phyloP scores from a whole-genome alignment of 805 yeast species.

The Lachancea thermotolerans region DNA sequence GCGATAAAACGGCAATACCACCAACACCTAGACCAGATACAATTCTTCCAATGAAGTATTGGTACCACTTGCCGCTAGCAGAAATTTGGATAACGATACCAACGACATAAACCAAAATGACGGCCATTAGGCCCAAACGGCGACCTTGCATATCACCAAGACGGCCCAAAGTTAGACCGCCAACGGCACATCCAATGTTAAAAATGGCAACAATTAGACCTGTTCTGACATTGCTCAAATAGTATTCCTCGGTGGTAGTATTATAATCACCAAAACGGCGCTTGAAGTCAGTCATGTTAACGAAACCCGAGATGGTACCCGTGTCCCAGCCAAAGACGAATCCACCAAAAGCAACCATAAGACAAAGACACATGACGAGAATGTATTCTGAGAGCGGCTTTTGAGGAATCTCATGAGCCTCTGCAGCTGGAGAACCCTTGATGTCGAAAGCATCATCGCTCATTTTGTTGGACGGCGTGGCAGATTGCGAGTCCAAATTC shows the following conservation, averaged over 20 bases:
- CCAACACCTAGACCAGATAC: conserved; percentile 79
- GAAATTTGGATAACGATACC: conserved; percentile 67
- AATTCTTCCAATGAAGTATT: conserved; percentile 61
- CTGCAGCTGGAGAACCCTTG: conserved; percentile 4
- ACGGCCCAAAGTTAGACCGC: conserved; percentile 55
- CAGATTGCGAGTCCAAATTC: conserved; percentile 9
- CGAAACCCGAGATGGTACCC: conserved; percentile 73
- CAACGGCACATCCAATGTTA: conserved; percentile 72
- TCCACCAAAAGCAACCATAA: conserved; percentile 18
- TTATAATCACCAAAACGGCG: conserved; percentile 49
- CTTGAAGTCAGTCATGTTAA: conserved; percentile 48
- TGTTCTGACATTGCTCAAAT: conserved; percentile 46
- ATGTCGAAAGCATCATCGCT: conserved; percentile 10
- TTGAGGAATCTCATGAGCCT: conserved; percentile 17
- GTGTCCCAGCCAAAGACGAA: conserved; percentile 67
- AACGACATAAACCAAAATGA: conserved; percentile 56
- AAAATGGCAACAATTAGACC: conserved; percentile 56
- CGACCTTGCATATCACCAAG: conserved; percentile 61
- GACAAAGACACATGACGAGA: conserved; percentile 23
- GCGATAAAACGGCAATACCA: conserved; percentile 66
- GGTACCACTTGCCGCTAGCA: conserved; percentile 51
- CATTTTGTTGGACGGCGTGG: conserved; percentile 11
- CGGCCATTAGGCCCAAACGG: conserved; percentile 52
- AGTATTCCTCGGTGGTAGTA: conserved; percentile 35
- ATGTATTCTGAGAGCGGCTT: conserved; percentile 27